Base-by-base conservation (phyloP, 2,329 filamentous ascomycete genomes). In the Aureobasidium lini region DNA sequence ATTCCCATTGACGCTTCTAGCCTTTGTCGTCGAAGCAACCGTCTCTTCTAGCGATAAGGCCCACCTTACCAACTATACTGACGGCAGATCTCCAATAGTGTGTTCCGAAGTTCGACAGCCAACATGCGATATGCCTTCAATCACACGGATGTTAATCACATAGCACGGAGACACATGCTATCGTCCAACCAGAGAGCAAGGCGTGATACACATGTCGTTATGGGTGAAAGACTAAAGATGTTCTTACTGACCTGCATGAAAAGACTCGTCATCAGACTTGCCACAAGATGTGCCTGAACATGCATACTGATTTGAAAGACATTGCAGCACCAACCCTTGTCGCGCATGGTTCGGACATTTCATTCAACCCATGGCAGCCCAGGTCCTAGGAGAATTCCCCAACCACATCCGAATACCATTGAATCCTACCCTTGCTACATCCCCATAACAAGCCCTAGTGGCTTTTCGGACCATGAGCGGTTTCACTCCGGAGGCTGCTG, bases 281-380 rank as follows among this genome's bases (percentile, higher is more conserved):
- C 5, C 23, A 40, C 23, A 37, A 29, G 32, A 48, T 28, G 49
- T 52, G 40, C 49, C 49, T 52, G 49, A 13, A 40, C 23, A 50
- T 40, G 49, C 36, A 52, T 11, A 52, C 31, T n/a, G 8, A 32
- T 10, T 31, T 32, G 49, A 28, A 11, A 15, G 31, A 39, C 31
- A 23, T 11, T 23, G 34, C 49, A 40, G 34, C 36, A n/a, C 37
- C 13, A n/a, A 31, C 11, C 36, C 6, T 40, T 18, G 28, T 10
- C 37, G 23, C 13, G 31, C 4, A 52, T 36, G 49, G 23, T 40
- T 52, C 49, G 49, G 49, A 52, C 49, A 42, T 52, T 52, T 52
- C 34, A 9, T 36, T 37, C 11, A n/a, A 37, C 47, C 18, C 47
- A 37, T 6, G 31, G 4, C 46, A 48, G 18, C 13, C 31, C 46